Percentiles rank a stretch among this genome's conserved stretches.
Conservation (phyloP, 2,329 filamentous ascomycete species). For the Diaporthe vexans region DNA sequence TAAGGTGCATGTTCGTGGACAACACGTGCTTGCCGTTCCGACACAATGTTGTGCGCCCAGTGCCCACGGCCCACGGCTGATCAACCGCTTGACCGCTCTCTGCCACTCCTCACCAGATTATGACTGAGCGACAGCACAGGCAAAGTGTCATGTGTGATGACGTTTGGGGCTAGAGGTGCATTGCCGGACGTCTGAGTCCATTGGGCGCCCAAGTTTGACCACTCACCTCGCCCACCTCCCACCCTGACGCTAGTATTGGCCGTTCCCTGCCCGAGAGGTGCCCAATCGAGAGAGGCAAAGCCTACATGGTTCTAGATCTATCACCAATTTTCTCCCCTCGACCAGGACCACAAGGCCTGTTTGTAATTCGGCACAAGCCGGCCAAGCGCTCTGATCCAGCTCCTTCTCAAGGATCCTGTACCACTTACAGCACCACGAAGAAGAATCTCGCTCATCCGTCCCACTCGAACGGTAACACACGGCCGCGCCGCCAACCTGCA, state of each 20-base stretch:
- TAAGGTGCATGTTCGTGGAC: too few species aligned
- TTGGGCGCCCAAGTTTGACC: slow-evolving; percentile 17
- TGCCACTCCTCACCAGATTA: background rate
- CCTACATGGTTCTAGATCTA: slow-evolving; percentile 9
- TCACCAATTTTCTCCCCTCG: background rate
- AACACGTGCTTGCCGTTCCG: too few species aligned
- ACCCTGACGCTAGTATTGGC: background rate
- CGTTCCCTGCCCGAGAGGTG: slow-evolving; percentile 6
- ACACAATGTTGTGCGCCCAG: background rate
- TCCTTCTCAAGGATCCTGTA: background rate
- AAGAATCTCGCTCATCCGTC: background rate
- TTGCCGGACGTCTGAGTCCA: slow-evolving; percentile 3
- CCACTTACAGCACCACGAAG: background rate
- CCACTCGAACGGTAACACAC: background rate
- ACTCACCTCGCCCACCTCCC: slow-evolving; percentile 5
- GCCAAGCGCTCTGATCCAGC: background rate
- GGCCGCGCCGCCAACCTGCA: slow-evolving; percentile 18
- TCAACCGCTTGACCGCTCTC: slow-evolving; percentile 20
- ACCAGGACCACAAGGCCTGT: background rate
- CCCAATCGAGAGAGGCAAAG: slow-evolving; percentile 1
- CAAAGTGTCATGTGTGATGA: slow-evolving; percentile 31
- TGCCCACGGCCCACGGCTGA: background rate
- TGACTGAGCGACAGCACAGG: background rate
- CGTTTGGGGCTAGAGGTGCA: slow-evolving; percentile 22
- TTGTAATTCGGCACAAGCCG: background rate